Percentiles rank a stretch among this genome's conserved stretches.
Conservation (phyloP, 2,329 filamentous ascomycete genomes). For the Apiospora aurea region DNA sequence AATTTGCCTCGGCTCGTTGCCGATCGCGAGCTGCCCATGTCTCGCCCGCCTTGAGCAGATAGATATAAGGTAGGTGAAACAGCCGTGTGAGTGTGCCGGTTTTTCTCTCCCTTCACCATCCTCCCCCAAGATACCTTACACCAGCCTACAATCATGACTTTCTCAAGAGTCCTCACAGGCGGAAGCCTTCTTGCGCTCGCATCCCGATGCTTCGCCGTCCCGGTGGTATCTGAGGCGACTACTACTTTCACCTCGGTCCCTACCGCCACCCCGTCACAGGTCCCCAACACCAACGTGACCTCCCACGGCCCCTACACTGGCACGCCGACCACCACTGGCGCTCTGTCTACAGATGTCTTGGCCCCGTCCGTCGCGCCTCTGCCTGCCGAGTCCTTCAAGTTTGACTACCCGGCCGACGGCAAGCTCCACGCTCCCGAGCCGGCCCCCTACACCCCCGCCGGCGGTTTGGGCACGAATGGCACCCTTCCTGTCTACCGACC, state of each 20-base stretch:
- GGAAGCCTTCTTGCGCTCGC: conserved; percentile 32
- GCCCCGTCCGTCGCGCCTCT: conserved; percentile 64
- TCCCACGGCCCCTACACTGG: conserved; percentile 75
- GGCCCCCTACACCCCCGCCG: conserved; percentile 74
- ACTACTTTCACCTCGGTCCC: conserved; percentile 43
- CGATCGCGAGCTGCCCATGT: background rate
- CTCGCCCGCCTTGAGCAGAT: background rate
- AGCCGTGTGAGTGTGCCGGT: too few relatives aligned
- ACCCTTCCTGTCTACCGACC: conserved; percentile 77
- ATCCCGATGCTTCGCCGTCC: conserved; percentile 39
- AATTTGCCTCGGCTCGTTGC: too few relatives aligned
- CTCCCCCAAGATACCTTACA: conserved; percentile 75
- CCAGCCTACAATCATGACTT: conserved; percentile 61
- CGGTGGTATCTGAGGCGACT: conserved; percentile 44
- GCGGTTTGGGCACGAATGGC: conserved; percentile 81
- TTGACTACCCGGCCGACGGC: conserved; percentile 76
- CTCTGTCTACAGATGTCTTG: conserved; percentile 63
- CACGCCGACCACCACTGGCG: conserved; percentile 72
- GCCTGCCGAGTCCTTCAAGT: conserved; percentile 66
- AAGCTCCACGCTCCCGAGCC: conserved; percentile 71
- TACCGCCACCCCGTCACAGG: conserved; percentile 31
- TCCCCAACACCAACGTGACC: conserved; percentile 61
- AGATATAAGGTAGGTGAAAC: conserved; percentile 2
- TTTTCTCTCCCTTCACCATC: background rate
- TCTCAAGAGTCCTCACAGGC: conserved; percentile 25